phyloP scores from a whole-genome alignment of 257 asterid genomes.

The Orobanche coerulescens region DNA sequence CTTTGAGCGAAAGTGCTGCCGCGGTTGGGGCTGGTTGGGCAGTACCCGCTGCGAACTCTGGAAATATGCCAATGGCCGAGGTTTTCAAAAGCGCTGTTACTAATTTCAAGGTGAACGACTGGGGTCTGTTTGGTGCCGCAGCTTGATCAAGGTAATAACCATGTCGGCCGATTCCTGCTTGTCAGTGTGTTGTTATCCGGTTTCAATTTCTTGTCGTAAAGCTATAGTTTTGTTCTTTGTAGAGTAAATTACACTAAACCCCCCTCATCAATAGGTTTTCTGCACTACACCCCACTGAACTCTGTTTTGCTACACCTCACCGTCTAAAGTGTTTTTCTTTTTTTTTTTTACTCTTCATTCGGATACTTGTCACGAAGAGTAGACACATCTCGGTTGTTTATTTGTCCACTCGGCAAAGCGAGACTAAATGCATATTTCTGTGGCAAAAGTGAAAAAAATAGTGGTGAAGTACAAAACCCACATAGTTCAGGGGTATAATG shows the following conservation, averaged over 20 bases:
- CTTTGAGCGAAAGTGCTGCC: constrained; percentile 72
- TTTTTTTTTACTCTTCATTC: no score
- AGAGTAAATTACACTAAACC: not conserved
- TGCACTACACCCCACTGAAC: no score
- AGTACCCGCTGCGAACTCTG: constrained; percentile 61
- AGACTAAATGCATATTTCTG: no score
- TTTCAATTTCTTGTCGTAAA: not conserved
- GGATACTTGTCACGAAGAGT: no score
- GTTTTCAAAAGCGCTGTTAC: constrained; percentile 61
- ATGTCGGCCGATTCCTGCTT: not conserved
- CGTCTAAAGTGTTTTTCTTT: no score
- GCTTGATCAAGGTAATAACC: constrained; percentile 25
- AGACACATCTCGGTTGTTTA: no score
- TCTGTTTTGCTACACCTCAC: no score
- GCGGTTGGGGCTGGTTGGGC: constrained; percentile 70
- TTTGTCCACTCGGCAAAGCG: no score
- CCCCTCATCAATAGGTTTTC: no score
- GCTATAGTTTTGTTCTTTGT: not conserved
- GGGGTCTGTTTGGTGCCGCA: constrained; percentile 60
- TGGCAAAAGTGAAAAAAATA: no score
- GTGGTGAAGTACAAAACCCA: no score
- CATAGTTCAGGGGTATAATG: no score
- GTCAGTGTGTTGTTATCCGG: not conserved
- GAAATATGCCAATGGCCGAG: constrained; percentile 69
- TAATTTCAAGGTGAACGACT: constrained; percentile 70